phyloP scores from a whole-genome alignment of 2,329 filamentous ascomycete species.

The Penicillium sp. region DNA sequence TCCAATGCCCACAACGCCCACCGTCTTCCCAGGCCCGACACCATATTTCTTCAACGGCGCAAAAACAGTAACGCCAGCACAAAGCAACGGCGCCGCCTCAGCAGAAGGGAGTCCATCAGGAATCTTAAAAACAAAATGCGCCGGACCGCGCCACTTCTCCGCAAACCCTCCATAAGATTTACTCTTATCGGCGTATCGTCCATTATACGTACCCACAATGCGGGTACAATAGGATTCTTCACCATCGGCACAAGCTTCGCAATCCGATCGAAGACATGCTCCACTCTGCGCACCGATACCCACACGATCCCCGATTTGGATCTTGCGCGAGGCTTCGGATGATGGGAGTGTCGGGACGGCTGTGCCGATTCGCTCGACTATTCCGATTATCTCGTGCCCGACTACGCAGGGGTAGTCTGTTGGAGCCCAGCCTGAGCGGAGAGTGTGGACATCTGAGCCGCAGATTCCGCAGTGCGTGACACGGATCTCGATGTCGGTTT shows the following conservation, averaged over 20 bases:
- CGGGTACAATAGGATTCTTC: conserved; percentile 43
- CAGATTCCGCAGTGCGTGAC: conserved; percentile 68
- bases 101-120: conserved; percentile 51
- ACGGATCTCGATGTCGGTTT: conserved; percentile 66
- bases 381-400: conserved; percentile 67
- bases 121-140: conserved; percentile 61
- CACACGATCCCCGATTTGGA: conserved; percentile 64
- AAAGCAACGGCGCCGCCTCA: conserved; percentile 69
- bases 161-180: conserved; percentile 58
- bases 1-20: conserved; percentile 72
- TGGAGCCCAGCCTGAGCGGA: conserved; percentile 52
- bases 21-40: conserved; percentile 67
- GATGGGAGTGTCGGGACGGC: conserved; percentile 28
- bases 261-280: conserved; percentile 51
- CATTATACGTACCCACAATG: conserved; percentile 40
- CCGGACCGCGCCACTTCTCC: conserved; percentile 54
- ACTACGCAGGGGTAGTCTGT: conserved; percentile 53
- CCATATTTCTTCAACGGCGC: conserved; percentile 67
- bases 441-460: conserved; percentile 61
- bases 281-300: conserved; percentile 62
- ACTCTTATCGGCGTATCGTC: conserved; percentile 34
- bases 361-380: conserved; percentile 55
- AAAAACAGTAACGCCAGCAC: conserved; percentile 74
- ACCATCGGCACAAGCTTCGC: conserved; percentile 40
- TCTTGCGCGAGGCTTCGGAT: conserved; percentile 28